Base-by-base conservation (phyloP, 176 grass and related monocot genomes). In the Tillandsia leiboldiana region DNA sequence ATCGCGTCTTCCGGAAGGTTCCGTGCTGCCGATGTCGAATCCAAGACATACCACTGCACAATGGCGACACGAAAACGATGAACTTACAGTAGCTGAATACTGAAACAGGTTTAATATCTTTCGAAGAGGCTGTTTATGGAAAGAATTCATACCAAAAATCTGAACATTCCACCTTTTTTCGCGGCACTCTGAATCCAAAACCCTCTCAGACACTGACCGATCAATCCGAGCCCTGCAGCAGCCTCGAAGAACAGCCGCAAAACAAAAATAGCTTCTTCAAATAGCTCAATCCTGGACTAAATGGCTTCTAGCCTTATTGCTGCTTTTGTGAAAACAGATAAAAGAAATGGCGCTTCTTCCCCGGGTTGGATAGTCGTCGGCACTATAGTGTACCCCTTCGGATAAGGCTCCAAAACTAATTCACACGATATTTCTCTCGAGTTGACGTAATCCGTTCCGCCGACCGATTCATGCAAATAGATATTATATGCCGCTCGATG, bases 271-370 rank as follows among this genome's bases (percentile, higher is more conserved):
- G 66, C 48, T 74, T 24, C 69, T 64, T 49, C 26, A 69, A 17
- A 78, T 22, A 49, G 53, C 47, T 48, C 8, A 23, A 76, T 11
- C 67, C 75, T 74, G 72, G 68, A 67, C 81, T 83, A 99, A 75
- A 99, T 80, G 68, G 88, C 89, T 76, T 99, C 94, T 79, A 99
- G 77, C 66, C 73, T 99, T 70, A 99, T 88, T 66, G 89, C 69
- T 77, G 89, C 94, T 77, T 99, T 99, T 75, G 94, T 93, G 72
- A 99, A 99, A 87, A 99, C 94, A 65, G 94, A 99, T 70, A 99
- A 79, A 75, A 99, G 84, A 85, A 99, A 99, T 66, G 94, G 94
- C 68, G 94, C 94, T 85, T 99, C 94, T 78, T 99, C 94, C 66
- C 89, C 94, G 63, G 94, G 94, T 79, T 99, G 94, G 71, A 99